These are phyloP conservation scores for Talaromyces islandicus DNA, from an alignment of 2,329 filamentous ascomycete genomes.

Conservation along the genomic window DNA sequence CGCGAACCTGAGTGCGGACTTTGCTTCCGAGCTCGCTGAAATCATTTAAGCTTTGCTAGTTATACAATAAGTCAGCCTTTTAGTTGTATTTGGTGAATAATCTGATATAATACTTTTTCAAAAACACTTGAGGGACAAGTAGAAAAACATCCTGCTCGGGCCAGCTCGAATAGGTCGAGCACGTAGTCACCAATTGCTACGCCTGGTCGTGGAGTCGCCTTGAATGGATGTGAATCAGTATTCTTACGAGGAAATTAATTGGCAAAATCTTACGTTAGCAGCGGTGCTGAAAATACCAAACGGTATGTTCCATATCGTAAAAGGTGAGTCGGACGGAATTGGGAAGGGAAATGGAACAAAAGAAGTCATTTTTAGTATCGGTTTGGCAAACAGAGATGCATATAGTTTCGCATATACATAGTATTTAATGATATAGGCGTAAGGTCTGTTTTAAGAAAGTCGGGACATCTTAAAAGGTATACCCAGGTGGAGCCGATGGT, in stretches of 20 bases:
- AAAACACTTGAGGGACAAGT: not conserved
- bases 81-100: not conserved
- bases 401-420: too few species aligned
- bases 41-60: constrained; percentile 40
- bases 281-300: constrained; percentile 47
- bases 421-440: not conserved
- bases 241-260: not conserved
- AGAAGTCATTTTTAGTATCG: not conserved
- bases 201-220: constrained; percentile 36
- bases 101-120: not conserved
- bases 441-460: not conserved
- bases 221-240: not conserved
- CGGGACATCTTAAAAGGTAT: not conserved
- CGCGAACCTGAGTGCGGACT: not conserved
- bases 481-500: not conserved
- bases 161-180: constrained; percentile 35
- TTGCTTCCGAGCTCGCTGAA: constrained; percentile 40
- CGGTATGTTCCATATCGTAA: constrained; percentile 49
- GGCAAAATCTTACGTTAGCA: constrained; percentile 17
- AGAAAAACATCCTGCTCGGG: not conserved
- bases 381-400: not conserved
- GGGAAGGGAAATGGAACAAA: not conserved
- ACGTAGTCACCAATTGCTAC: constrained; percentile 48
- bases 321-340: constrained; percentile 18
- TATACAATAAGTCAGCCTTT: constrained; percentile 20